Conservation (phyloP, 179 eudicot species). For the Carnegiea gigantea region DNA sequence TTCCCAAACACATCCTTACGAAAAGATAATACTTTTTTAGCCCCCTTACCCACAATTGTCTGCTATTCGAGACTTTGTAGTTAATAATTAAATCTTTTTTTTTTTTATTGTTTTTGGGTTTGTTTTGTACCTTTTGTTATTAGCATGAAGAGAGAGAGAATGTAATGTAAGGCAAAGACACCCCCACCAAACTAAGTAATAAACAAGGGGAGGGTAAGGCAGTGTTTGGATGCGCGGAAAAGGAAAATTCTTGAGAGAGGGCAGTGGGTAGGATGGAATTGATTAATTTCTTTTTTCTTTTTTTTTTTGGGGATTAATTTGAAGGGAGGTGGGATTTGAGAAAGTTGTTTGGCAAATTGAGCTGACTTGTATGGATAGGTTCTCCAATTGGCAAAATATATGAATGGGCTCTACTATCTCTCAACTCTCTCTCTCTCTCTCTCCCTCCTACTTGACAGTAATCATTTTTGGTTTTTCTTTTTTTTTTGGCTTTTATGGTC, state of each 20-base stretch:
- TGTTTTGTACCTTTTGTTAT: neutral
- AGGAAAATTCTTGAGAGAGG: conserved; percentile 17
- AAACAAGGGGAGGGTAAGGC: conserved; percentile 23
- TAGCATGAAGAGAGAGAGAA: conserved; percentile 9
- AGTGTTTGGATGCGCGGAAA: conserved; percentile 32
- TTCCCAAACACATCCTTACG: conserved; percentile 15
- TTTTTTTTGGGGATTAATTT: neutral
- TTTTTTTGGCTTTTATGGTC: neutral
- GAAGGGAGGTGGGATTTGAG: conserved; percentile 23
- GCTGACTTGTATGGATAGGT: conserved; percentile 43
- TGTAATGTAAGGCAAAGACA: conserved; percentile 2
- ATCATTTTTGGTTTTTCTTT: neutral
- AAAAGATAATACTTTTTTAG: conserved; percentile 22
- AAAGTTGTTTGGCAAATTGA: conserved; percentile 37
- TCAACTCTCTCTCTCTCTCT: neutral
- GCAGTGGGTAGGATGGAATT: neutral
- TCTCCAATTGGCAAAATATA: conserved; percentile 32
- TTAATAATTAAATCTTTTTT: neutral
- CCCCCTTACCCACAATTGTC: conserved; percentile 33
- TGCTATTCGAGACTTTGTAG: conserved; percentile 11
- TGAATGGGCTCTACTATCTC: conserved; percentile 18
- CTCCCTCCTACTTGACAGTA: neutral
- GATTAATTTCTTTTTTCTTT: conserved; percentile 7
- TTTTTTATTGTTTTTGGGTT: conserved; percentile 4
- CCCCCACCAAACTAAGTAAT: conserved; percentile 32